Conservation (phyloP, 768 basidiomycete genomes). For the Phlebiopsis gigantea region DNA sequence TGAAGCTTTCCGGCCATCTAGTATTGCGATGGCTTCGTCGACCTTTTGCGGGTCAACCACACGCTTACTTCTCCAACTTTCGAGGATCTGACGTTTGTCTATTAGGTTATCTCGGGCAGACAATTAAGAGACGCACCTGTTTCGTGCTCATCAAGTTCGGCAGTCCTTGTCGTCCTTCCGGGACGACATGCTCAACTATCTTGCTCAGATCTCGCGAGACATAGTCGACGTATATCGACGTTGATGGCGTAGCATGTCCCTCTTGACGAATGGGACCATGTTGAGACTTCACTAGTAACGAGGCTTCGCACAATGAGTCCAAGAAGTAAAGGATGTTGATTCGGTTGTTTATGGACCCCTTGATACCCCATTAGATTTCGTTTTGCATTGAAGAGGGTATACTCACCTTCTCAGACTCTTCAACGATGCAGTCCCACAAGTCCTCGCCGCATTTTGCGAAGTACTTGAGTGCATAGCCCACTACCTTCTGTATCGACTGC, state of each 20-base stretch:
- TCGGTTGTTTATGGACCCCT: slow-evolving; percentile 80
- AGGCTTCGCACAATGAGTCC: slow-evolving; percentile 81
- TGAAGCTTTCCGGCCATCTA: slow-evolving; percentile 42
- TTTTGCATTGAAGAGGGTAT: not conserved
- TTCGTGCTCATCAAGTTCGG: slow-evolving; percentile 84
- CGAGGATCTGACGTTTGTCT: slow-evolving; percentile 59
- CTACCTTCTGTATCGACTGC: slow-evolving; percentile 84
- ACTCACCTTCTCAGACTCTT: slow-evolving; percentile 82
- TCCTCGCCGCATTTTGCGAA: slow-evolving; percentile 85
- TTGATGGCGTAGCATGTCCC: slow-evolving; percentile 26
- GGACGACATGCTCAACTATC: slow-evolving; percentile 84
- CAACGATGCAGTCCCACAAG: slow-evolving; percentile 88
- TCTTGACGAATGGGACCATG: slow-evolving; percentile 35
- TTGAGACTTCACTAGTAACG: slow-evolving; percentile 60
- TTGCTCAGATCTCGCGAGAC: slow-evolving; percentile 72
- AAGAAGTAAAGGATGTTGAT: slow-evolving; percentile 93
- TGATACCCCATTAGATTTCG: not conserved
- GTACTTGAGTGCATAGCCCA: slow-evolving; percentile 79
- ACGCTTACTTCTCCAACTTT: slow-evolving; percentile 84
- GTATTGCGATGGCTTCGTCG: slow-evolving; percentile 57
- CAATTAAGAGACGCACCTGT: slow-evolving; percentile 50
- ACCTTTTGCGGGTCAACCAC: slow-evolving; percentile 75
- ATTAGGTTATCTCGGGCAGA: not conserved
- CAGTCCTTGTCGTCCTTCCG: slow-evolving; percentile 79
- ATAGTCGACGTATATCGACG: slow-evolving; percentile 68